phyloP scores from a whole-genome alignment of 257 asterid species.

The Lantana camara region DNA sequence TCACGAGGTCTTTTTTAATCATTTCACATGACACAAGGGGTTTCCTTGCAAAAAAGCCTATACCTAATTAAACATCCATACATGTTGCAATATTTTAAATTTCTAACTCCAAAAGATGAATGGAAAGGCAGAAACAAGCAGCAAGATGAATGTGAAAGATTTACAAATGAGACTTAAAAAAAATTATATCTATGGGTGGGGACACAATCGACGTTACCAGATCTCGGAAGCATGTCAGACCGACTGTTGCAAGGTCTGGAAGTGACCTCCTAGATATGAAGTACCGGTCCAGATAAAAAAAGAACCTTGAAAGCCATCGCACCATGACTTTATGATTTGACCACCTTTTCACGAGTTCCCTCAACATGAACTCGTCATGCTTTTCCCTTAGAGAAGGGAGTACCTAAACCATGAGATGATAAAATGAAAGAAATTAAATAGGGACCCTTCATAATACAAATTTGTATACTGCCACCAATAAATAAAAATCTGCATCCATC shows the following conservation, averaged over 20 bases:
- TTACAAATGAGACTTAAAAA: not conserved
- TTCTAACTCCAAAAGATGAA: slow-evolving; percentile 4
- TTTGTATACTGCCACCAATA: not conserved
- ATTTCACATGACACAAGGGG: too few species aligned
- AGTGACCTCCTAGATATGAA: slow-evolving; percentile 97
- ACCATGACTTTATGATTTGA: slow-evolving; percentile 94
- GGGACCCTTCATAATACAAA: not conserved
- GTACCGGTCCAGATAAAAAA: slow-evolving; percentile 91
- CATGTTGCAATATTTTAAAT: slow-evolving; percentile 21
- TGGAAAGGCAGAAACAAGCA: slow-evolving; percentile 20
- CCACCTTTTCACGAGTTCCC: slow-evolving; percentile 97
- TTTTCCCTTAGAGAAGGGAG: slow-evolving; percentile 83
- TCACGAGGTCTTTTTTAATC: too few species aligned
- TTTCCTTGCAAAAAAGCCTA: too few species aligned
- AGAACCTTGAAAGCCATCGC: slow-evolving; percentile 96
- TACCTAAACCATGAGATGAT: slow-evolving; percentile 42
- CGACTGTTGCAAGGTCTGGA: slow-evolving; percentile 91
- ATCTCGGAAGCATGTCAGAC: slow-evolving; percentile 88
- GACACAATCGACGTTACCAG: slow-evolving; percentile 49
- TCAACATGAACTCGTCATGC: slow-evolving; percentile 93
- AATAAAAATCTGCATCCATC: slow-evolving; percentile 1
- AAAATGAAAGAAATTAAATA: slow-evolving; percentile 2
- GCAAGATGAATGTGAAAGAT: not conserved
- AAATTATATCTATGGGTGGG: slow-evolving; percentile 13
- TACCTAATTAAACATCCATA: too few species aligned